phyloP scores from a whole-genome alignment of 768 basidiomycete genomes.

The Infundibulicybe gibba region DNA sequence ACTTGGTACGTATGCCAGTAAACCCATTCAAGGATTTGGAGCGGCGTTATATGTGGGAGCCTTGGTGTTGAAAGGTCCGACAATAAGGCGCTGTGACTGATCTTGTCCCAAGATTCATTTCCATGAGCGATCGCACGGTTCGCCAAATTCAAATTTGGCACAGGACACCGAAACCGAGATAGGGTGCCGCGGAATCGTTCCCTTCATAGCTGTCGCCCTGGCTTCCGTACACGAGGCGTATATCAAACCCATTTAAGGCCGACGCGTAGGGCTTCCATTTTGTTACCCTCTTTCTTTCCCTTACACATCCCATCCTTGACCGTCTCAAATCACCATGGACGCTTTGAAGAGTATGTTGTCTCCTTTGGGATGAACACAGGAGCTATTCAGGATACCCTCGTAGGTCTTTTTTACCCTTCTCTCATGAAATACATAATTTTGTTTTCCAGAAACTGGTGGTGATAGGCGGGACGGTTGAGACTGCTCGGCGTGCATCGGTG shows the following conservation, averaged over 20 bases:
- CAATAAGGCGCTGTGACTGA: constrained; percentile 2
- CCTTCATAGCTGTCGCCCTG: constrained; percentile 28
- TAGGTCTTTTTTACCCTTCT: constrained; percentile 25
- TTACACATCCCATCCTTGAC: constrained; percentile 17
- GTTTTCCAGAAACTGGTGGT: constrained; percentile 76
- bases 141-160: constrained; percentile 5
- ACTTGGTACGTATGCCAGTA: too few species aligned
- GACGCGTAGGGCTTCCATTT: constrained; percentile 28
- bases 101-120: constrained; percentile 5
- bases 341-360: constrained; percentile 67
- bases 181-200: constrained; percentile 18
- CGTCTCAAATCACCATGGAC: constrained; percentile 49
- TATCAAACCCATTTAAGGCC: constrained; percentile 38
- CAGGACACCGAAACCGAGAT: constrained; percentile 10
- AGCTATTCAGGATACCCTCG: constrained; percentile 78
- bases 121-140: constrained; percentile 8
- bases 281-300: constrained; percentile 29
- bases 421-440: not conserved
- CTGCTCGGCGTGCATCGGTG: constrained; percentile 73
- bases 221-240: constrained; percentile 39
- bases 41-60: not conserved
- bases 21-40: not conserved
- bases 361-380: constrained; percentile 63
- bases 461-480: constrained; percentile 86
- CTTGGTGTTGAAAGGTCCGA: not conserved